Evolutionary conservation across 345 rosid genomes (phyloP), one percentile per base, ranked within the genome.

Genomic region (Populus pruinosa): DNA sequence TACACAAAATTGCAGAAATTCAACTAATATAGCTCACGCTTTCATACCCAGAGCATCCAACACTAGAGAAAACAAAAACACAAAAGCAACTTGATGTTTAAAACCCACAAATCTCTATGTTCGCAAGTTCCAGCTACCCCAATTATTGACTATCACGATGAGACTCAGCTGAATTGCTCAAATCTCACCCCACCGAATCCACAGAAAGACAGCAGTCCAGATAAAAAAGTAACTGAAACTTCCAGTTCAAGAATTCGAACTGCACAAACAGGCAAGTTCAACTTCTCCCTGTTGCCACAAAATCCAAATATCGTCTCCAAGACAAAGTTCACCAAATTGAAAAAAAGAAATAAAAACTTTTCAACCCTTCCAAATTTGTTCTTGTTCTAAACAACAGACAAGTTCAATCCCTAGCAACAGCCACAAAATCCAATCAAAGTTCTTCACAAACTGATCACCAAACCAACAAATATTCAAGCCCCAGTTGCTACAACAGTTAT

Each of bases 111-210:
- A 44, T 21, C 10, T 1, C 20, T 33, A 6, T 25, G 41, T 70
- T 79, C 41, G 31, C 47, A 27, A 27, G 38, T 25, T 44, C 69
- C 43, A 35, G 62, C 12, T 23, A 68, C 21, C 31, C 50, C 41
- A 55, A 55, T 17, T 36, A 56, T 50, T 6, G 38, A 71, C 12
- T 41, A 72, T 62, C 23, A 75, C 33, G 8, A 2, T 2, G n/a
- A 62, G 73, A 76, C 33, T 20, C 76, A 63, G 47, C 64, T 74
- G 77, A 66, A 79, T 53, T 76, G 61, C 72, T 67, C 38, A 38
- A 72, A 38, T 18, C 4, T 47, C 38, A 69, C 2, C n/a, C 76
- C 70, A 79, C 43, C 62, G 56, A 56, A 21, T 65, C 71, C 64
- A 66, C 70, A 44, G 43, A 73, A 35, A 29, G 21, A 31, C 77